These are phyloP conservation scores for Nitzschia sp. DNA, from an alignment of 108 stramenopile genomes.

Conservation along the genomic window DNA sequence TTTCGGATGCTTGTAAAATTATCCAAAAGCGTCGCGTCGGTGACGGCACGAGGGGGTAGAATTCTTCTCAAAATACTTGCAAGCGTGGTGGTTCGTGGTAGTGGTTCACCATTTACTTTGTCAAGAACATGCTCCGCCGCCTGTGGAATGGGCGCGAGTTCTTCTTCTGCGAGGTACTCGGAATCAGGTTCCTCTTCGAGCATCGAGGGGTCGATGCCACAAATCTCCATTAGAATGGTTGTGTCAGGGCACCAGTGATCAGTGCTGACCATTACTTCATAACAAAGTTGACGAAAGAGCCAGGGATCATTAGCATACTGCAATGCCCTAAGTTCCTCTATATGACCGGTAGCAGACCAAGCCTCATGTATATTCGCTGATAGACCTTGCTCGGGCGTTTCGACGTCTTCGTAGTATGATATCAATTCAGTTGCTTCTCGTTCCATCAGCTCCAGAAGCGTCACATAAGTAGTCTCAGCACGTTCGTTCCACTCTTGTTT, in stretches of 20 bases:
- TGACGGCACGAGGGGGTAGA: constrained; percentile 45
- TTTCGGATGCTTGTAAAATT: constrained; percentile 44
- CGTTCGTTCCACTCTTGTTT: constrained; percentile 57
- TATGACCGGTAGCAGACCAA: constrained; percentile 53
- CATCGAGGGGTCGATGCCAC: constrained; percentile 41
- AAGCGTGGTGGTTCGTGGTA: constrained; percentile 37
- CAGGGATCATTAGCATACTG: constrained; percentile 28
- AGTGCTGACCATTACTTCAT: constrained; percentile 55
- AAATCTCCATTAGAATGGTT: constrained; percentile 49
- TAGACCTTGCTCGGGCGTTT: constrained; percentile 38
- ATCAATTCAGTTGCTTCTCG: constrained; percentile 40
- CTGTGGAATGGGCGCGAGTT: constrained; percentile 42
- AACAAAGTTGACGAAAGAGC: constrained; percentile 59
- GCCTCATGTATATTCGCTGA: constrained; percentile 45
- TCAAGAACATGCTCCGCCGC: constrained; percentile 54
- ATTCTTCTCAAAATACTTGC: constrained; percentile 56
- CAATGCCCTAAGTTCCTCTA: constrained; percentile 44
- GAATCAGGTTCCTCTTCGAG: constrained; percentile 36
- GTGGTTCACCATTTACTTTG: constrained; percentile 51
- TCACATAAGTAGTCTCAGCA: constrained; percentile 47
- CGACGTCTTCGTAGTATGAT: constrained; percentile 46
- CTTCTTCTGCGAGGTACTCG: constrained; percentile 34
- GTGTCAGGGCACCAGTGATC: constrained; percentile 73
- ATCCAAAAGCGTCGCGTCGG: constrained; percentile 40
- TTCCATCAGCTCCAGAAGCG: constrained; percentile 53